Percentiles rank a stretch among this genome's conserved stretches.
Evolutionary conservation across 176 grass and related monocot genomes (phyloP).

Genomic region (sorghum (Sorghum bicolor)): Sorghum_bicolor_NCBIv3 NC_012870.2:8952501-8953000

Average conservation of each 20-base stretch:
- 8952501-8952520: background rate
- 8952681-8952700: constrained; percentile 95
- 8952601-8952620: constrained; percentile 4
- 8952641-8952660: constrained; percentile 19
- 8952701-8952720: constrained; percentile 99
- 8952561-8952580: constrained; percentile 1
- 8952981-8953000: background rate
- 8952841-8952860: constrained; percentile 81
- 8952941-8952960: background rate
- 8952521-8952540: background rate
- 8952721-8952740: constrained; percentile 98
- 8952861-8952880: constrained; percentile 36
- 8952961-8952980: background rate
- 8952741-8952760: constrained; percentile 95
- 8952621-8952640: constrained; percentile 1
- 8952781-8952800: constrained; percentile 97
- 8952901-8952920: background rate
- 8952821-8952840: constrained; percentile 97
- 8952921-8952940: background rate
- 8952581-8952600: background rate
- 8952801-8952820: constrained; percentile 92
- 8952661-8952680: constrained; percentile 62
- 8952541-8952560: background rate
- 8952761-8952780: constrained; percentile 93
- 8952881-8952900: constrained; percentile 8